Base-by-base conservation (phyloP, 2,329 filamentous ascomycete species). In the Thielaviopsis ethacetica region DNA sequence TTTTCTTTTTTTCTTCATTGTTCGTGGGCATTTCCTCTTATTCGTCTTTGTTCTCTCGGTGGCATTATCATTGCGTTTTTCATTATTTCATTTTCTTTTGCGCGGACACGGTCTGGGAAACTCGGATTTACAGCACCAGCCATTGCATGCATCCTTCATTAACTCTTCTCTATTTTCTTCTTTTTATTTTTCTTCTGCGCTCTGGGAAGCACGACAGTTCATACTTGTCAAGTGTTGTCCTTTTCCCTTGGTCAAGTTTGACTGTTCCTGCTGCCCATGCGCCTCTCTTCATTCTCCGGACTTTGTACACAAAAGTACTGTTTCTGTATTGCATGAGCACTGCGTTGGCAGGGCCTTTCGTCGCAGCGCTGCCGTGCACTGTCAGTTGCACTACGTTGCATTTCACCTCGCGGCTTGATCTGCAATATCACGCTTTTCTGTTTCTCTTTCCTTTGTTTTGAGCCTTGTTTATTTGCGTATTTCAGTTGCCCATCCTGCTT, bases 321-420 rank as follows among this genome's bases (percentile, higher is more conserved):
- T 27, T 12, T 41, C 34, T 41, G 34, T 41, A 3, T 41, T 3
- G 15, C 34, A 41, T 12, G 15, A n/a, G 9, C 15, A 41, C 15
- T 41, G 9, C 38, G 10, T n/a, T 6, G 13, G 15, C 38, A 15
- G 15, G 13, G n/a, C 15, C 13, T n/a, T 44, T 44, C 15, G n/a
- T 7, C n/a, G 2, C 38, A 17, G 38, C 38, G 3, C 13, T 44
- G 38, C 17, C 5, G 38, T n/a, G 12, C 15, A n/a, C 38, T 19
- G 38, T 22, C 22, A 47, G 54, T 56, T 57, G 26, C 56, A 57
- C 57, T 30, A 54, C 34, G 51, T 59, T 59, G 38, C 57, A 10
- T 52, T 21, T 49, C 53, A 15, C 24, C 57, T 59, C 52, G 21
- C 41, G 57, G 52, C 27, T 47, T 49, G n/a, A 24, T 53, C 52